Evolutionary conservation across 805 yeast species (phyloP), one percentile per base, ranked within the genome.

Genomic region (Lipomyces mesembrius): DNA sequence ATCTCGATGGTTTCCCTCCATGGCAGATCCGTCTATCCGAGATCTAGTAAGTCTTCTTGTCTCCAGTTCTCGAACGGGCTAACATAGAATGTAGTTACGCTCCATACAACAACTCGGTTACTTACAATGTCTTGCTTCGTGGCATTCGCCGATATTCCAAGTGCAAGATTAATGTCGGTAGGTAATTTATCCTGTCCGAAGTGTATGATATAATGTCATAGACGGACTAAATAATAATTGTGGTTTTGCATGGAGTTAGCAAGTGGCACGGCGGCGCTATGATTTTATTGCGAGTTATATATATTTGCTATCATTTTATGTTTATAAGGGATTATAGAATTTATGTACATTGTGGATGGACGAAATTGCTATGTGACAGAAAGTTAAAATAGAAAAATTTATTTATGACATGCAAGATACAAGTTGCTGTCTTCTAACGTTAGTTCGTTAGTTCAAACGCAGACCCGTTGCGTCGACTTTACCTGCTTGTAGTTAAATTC

Each of bases 1-100:
- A 92, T 76, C 83, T 95, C 60, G 96, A 92, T 78, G 98, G 97
- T 20, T 95, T 88, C 77, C 98, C 98, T 25, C 99, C 99, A 35
- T 95, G 99, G 99, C 98, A 94, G 75, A 86, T 92, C 46, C 85
- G 99, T 69, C 83, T 96, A 62, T 85, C 92, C 6, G 99, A 95
- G 76, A 86, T 95, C 74, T 93, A 64, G 68, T 69, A 51, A 34
- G 70, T 57, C 20, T 43, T 7, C 49, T 17, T 11, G 49, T 12
- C 9, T 11, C 27, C 39, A 29, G 7, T 34, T 53, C 17, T 32
- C n/a, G 29, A n/a, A 14, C 43, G 11, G 3, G 20, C 27, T 56
- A 8, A 37, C 34, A n/a, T 17, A 39, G 17, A 22, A 12, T 63
- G 9, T 14, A 67, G 72, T 49, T 64, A 67, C 52, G 70, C 71